These are phyloP conservation scores for Vigna trinervia DNA, from an alignment of 306 rosid genomes.

Conservation along the genomic window DNA sequence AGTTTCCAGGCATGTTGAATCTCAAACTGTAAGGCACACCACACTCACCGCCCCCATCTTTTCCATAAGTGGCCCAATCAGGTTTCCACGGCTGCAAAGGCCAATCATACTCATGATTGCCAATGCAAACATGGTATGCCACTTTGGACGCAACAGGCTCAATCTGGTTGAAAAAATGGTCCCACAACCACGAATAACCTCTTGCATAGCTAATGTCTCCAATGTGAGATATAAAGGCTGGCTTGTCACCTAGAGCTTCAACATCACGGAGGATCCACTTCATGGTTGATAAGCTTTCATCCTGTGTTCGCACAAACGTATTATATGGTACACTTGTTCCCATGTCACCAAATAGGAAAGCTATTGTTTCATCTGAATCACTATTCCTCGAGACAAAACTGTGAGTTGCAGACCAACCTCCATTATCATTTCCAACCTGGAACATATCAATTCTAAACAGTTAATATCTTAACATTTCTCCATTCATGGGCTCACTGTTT, in stretches of 20 bases:
- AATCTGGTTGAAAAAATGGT: constrained; percentile 75
- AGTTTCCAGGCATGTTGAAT: constrained; percentile 96
- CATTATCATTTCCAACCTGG: constrained; percentile 83
- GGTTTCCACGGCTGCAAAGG: constrained; percentile 90
- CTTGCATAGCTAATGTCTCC: constrained; percentile 96
- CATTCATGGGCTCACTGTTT: background rate
- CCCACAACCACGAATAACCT: constrained; percentile 95
- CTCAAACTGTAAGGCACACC: constrained; percentile 88
- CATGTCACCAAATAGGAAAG: constrained; percentile 95
- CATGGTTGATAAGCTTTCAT: constrained; percentile 80
- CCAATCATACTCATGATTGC: constrained; percentile 94
- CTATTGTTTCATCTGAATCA: constrained; percentile 78
- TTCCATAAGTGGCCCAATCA: constrained; percentile 79
- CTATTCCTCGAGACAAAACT: constrained; percentile 71
- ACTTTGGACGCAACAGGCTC: constrained; percentile 78
- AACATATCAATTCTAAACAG: background rate
- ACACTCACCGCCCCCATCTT: constrained; percentile 97
- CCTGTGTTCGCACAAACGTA: constrained; percentile 81
- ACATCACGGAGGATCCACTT: constrained; percentile 92
- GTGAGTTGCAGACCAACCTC: constrained; percentile 76
- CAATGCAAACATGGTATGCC: constrained; percentile 93
- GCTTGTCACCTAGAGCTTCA: constrained; percentile 82
- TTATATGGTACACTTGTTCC: constrained; percentile 77
- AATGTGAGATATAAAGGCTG: constrained; percentile 86
- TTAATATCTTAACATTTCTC: background rate